Conservation (phyloP, 176 grass and related monocot species). For the Triticum dicoccoides region DNA sequence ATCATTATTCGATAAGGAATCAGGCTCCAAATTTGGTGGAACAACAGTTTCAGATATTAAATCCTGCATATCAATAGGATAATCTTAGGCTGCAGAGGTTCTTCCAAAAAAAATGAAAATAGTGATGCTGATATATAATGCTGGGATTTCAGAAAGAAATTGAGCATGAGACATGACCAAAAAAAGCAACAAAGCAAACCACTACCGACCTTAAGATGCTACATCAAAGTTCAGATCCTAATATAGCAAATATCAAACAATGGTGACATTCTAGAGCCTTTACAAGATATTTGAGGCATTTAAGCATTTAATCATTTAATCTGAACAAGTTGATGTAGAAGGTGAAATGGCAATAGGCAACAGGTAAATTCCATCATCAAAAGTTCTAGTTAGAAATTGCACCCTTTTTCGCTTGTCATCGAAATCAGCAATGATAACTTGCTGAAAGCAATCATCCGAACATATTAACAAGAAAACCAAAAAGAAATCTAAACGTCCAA, state of each 20-base stretch:
- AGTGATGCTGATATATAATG: background rate
- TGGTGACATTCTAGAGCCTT: background rate
- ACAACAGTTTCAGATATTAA: conserved; percentile 42
- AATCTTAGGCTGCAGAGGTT: background rate
- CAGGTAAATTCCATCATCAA: conserved; percentile 1
- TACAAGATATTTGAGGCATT: background rate
- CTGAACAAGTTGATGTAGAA: background rate
- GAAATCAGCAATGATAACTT: background rate
- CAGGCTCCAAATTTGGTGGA: conserved; percentile 52
- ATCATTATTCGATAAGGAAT: conserved; percentile 47
- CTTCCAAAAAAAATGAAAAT: conserved; percentile 3
- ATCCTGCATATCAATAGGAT: conserved; percentile 46
- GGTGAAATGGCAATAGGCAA: background rate
- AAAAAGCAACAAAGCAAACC: background rate
- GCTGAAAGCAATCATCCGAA: background rate
- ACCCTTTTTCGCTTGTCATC: background rate
- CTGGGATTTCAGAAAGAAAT: background rate
- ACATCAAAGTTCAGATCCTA: conserved; percentile 1
- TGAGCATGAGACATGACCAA: background rate
- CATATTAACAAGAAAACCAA: background rate
- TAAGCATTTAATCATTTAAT: background rate
- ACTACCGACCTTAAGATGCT: background rate
- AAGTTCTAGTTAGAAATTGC: background rate
- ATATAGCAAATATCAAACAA: conserved; percentile 7
- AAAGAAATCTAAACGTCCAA: background rate